phyloP scores from a whole-genome alignment of 345 rosid genomes.

The Eucalyptus sp. region DNA sequence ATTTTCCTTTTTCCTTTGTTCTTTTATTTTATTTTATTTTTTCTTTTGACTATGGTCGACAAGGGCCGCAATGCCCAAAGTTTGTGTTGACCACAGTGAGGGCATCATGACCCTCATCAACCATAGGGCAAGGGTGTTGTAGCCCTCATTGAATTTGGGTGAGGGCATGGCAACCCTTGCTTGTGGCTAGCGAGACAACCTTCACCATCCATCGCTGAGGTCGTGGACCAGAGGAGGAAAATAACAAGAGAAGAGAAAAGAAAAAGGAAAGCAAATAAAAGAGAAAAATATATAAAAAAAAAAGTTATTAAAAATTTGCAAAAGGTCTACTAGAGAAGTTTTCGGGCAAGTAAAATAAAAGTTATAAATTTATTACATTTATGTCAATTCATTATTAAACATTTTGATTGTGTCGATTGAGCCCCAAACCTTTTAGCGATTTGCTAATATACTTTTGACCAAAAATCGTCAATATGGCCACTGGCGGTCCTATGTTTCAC shows the following conservation, averaged over 20 bases:
- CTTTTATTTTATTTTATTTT: too few species aligned
- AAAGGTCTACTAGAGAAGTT: neutral
- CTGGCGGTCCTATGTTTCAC: rapidly evolving
- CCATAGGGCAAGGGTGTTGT: neutral
- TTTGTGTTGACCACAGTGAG: neutral
- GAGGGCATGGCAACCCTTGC: neutral
- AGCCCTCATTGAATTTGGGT: neutral
- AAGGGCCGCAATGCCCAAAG: rapidly evolving
- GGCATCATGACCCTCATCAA: neutral
- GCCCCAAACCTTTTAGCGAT: rapidly evolving
- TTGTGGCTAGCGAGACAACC: neutral
- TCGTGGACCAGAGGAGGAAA: neutral
- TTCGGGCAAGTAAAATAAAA: too few species aligned
- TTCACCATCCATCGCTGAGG: neutral
- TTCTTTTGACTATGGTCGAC: too few species aligned
- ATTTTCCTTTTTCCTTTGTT: neutral
- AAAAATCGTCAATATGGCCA: too few species aligned
- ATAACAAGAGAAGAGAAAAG: neutral
- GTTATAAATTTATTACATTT: neutral
- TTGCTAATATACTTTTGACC: neutral
- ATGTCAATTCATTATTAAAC: neutral
- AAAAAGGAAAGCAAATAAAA: neutral
- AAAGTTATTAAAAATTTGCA: neutral
- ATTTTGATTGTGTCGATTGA: too few species aligned
- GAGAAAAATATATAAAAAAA: too few species aligned